Percentiles rank a stretch among this genome's conserved stretches.
These are phyloP conservation scores for Gelatoporia subvermispora DNA, from an alignment of 768 basidiomycete genomes.

Conservation along the genomic window DNA sequence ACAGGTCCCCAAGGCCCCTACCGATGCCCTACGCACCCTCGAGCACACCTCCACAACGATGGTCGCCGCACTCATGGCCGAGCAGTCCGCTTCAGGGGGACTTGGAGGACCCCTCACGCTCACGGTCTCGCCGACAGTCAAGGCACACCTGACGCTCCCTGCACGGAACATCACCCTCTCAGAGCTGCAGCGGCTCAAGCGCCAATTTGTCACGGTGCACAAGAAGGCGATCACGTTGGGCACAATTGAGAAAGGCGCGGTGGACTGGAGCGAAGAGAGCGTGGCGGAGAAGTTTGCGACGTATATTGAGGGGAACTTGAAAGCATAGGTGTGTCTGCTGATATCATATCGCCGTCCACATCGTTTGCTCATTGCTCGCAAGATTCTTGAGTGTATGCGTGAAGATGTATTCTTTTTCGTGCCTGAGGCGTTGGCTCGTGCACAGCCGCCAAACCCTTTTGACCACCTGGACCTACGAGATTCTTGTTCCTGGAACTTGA, in stretches of 20 bases:
- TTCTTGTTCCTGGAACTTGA: too few species aligned
- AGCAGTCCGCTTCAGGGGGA: constrained; percentile 49
- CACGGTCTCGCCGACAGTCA: constrained; percentile 36
- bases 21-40: constrained; percentile 83
- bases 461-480: too few species aligned
- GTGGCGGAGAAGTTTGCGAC: constrained; percentile 64
- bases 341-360: background rate
- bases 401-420: too few species aligned
- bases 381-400: too few species aligned
- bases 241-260: constrained; percentile 67
- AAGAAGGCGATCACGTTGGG: constrained; percentile 86
- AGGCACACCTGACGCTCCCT: constrained; percentile 57
- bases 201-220: constrained; percentile 88
- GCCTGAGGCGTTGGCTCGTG: too few species aligned
- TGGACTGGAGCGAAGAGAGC: constrained; percentile 73
- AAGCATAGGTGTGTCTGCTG: constrained; percentile 27
- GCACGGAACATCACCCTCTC: constrained; percentile 71
- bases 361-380: too few species aligned
- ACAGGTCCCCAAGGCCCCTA: constrained; percentile 78
- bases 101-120: constrained; percentile 50
- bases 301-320: constrained; percentile 70
- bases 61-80: constrained; percentile 66
- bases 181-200: constrained; percentile 83
- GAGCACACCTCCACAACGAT: constrained; percentile 71
- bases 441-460: too few species aligned